Evolutionary conservation across 2,329 filamentous ascomycete genomes (phyloP), one percentile per base, ranked within the genome.

Genomic region (Fusarium cicatricum): DNA sequence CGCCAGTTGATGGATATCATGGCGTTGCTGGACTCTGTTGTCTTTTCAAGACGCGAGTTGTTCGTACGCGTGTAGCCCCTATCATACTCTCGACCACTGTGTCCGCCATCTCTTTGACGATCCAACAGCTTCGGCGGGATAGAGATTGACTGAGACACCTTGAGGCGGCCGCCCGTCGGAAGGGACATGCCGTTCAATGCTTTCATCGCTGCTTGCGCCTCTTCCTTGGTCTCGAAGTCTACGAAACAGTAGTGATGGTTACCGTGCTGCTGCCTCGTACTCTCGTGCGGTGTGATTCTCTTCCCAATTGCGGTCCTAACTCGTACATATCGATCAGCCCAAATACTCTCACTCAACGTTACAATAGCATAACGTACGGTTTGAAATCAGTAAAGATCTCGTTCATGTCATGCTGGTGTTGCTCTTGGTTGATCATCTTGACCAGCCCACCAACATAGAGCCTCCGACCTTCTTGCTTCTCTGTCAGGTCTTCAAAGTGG

Each of bases 181-280:
- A 34, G 16, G 10, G 26, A 26, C 9, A 21, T 55, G 3, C 69
- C 70, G 16, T 71, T 54, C 1, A 73, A 62, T 2, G 61, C 38
- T 23, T 60, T 65, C 2, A 84, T 77, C 17, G 85, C 86, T 10
- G 72, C 72, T 29, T 79, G 71, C 0, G 84, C 84, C 58, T 88
- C 82, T 46, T 85, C 80, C 1, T 74, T 69, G 6, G 78, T 83
- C 41, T 75, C 76, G 51, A 89, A 81, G 64, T 89, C 85, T n/a
- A 89, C 83, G 55, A 89, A 89, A 64, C 85, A 84, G 71, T 85
- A 89, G 72, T 88, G 82, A 66, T 85, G 80, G 59, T 84, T 81
- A 26, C 83, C 84, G 0, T 78, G 75, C 34, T 77, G 76, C n/a
- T 75, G 71, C 21, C 75, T 76, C 53, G 79, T 87, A 66, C 73